A percentile compares a stretch with the other conserved stretches of the same genome.
Evolutionary conservation across 2,329 filamentous ascomycete species (phyloP).

Genomic region (Hypoxylon sp.): DNA sequence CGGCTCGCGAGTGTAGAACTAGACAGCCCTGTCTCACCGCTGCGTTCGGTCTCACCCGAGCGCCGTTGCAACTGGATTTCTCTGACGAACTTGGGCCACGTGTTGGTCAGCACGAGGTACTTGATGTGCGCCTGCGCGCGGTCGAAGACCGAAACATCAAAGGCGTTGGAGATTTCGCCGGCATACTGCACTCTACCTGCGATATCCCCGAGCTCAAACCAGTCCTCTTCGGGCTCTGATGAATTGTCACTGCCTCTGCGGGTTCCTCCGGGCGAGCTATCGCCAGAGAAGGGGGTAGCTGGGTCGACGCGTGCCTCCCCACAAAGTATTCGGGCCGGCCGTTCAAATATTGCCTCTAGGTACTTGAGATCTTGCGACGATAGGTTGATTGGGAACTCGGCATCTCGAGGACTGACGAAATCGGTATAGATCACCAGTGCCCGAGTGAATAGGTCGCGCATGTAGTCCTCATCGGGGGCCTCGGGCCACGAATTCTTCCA

Average conservation of each 20-base stretch:
- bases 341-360: conserved; percentile 68
- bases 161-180: conserved; percentile 60
- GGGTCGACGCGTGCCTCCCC: conserved; percentile 56
- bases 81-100: conserved; percentile 70
- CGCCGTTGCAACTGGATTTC: conserved; percentile 45
- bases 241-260: conserved; percentile 13
- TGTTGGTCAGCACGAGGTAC: conserved; percentile 75
- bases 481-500: conserved; percentile 62
- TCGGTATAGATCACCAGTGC: conserved; percentile 71
- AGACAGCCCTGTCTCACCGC: conserved; percentile 34
- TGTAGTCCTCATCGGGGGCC: conserved; percentile 38
- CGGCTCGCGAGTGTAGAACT: conserved; percentile 35
- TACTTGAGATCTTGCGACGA: conserved; percentile 66
- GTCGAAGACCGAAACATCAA: conserved; percentile 67
- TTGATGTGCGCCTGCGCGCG: conserved; percentile 70
- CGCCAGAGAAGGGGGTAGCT: conserved; percentile 57
- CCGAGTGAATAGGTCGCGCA: conserved; percentile 65
- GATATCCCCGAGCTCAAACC: conserved; percentile 35
- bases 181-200: conserved; percentile 39
- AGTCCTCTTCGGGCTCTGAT: conserved; percentile 9
- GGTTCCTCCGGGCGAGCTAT: conserved; percentile 22
- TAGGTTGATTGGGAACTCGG: conserved; percentile 76
- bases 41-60: conserved; percentile 41
- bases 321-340: conserved; percentile 60
- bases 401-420: conserved; percentile 70